Evolutionary conservation across 805 yeast species (phyloP), one percentile per base, ranked within the genome.

Genomic region (Candida boleticola): DNA sequence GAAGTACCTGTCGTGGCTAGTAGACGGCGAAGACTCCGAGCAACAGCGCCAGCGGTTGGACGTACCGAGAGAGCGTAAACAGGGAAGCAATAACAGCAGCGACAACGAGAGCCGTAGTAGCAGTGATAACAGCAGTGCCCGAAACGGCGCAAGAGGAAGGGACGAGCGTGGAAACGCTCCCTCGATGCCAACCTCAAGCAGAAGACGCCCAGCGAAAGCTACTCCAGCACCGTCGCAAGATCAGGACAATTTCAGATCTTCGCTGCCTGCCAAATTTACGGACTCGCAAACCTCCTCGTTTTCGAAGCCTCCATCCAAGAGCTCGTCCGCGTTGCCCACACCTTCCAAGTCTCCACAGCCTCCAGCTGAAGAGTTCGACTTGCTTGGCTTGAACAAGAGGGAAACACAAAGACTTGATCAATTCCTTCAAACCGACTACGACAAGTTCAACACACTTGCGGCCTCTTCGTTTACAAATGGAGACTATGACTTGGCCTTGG

Each of bases 391-490:
- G 5, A 29, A 27, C 16, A 16, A 29, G 16, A 21, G 17, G 52
- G 64, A 57, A 35, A 38, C 50, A 6, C 78, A 71, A 43, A 53
- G 48, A 29, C 57, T 71, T 37, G 63, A 71, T 49, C 66, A 68
- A 31, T 64, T 72, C 51, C 61, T 63, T 27, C 66, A 64, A 49
- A 64, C 64, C 30, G 64, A 66, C 65, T 51, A 81, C 66, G 66
- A 69, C 5, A 74, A 73, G 19, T 66, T 71, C 22, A 79, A 80
- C 45, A 63, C 61, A 5, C 71, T 71, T 20, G 99, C 89, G 4
- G 66, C 79, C 5, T 73, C 72, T 14, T 73, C 80, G 1, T 93
- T 82, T 66, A 77, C 79, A 42, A 74, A 79, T n/a, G 99, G 99
- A 16, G 92, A 93, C 58, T 93, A 84, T 58, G 60, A 80, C 3